Evolutionary conservation across 441 rosid species (phyloP).

Genomic region (Viola pubescens): DNA sequence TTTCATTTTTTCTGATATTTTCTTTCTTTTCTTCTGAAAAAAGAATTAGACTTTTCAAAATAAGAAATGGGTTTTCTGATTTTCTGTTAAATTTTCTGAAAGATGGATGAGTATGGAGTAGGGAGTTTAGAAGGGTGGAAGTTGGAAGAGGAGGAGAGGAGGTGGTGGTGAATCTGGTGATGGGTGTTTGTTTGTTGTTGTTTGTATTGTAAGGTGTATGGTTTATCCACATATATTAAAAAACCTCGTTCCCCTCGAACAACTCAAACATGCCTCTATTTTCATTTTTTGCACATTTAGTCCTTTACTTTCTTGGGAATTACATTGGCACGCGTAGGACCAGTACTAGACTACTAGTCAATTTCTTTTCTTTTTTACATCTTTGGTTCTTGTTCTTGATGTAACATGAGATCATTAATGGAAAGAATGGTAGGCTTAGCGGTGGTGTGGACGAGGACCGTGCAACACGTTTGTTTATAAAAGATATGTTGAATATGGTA

Average conservation of each 20-base stretch:
- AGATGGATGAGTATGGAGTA: background rate
- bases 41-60: background rate
- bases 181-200: background rate
- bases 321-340: background rate
- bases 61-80: background rate
- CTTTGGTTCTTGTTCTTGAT: background rate
- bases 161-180: background rate
- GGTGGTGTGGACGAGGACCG: no score
- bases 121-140: background rate
- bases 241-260: slow-evolving; percentile 8
- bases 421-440: background rate
- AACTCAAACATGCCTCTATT: background rate
- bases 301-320: background rate
- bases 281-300: background rate
- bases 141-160: background rate
- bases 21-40: background rate
- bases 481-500: no score
- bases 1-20: background rate
- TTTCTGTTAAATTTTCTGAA: background rate
- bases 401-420: background rate
- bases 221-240: background rate
- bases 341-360: background rate
- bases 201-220: background rate
- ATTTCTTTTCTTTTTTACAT: no score
- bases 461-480: no score